Conservation (phyloP, 2,329 filamentous ascomycete genomes). For the Colletotrichum trifolii region DNA sequence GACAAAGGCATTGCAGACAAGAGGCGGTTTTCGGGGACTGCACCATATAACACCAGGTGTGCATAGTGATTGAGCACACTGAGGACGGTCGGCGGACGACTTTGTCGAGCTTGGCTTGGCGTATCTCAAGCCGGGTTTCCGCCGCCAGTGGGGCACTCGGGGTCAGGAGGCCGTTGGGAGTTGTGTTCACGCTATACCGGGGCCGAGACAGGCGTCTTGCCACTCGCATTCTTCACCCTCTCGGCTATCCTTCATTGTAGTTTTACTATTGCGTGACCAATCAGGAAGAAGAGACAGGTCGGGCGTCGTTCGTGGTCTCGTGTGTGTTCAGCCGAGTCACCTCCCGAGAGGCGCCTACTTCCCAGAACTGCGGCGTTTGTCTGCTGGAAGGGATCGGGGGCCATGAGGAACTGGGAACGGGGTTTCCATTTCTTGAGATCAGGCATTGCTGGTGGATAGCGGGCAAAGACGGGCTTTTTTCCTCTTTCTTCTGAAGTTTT, state of each 20-base stretch:
- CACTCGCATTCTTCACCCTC: slow-evolving; percentile 17
- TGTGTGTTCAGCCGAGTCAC: no score
- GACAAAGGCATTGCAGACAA: slow-evolving; percentile 17
- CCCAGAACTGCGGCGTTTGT: no score
- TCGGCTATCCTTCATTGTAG: slow-evolving; percentile 30
- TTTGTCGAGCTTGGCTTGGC: slow-evolving; percentile 1
- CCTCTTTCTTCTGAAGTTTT: slow-evolving; percentile 1
- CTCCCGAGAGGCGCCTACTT: no score
- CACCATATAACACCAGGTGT: slow-evolving; percentile 11
- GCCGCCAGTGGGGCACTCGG: slow-evolving; percentile 16
- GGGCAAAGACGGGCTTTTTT: slow-evolving; percentile 8
- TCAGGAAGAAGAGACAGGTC: background rate
- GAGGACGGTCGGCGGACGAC: background rate
- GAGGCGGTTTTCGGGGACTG: slow-evolving; percentile 5
- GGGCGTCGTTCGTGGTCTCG: no score
- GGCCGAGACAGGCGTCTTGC: slow-evolving; percentile 2
- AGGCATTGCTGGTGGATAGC: slow-evolving; percentile 5
- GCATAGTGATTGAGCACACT: slow-evolving; percentile 8
- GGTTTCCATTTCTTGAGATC: slow-evolving; percentile 8
- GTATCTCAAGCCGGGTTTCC: slow-evolving; percentile 17
- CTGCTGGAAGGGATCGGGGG: no score
- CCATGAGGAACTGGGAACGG: background rate
- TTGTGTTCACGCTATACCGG: slow-evolving; percentile 18
- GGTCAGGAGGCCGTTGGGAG: slow-evolving; percentile 25
- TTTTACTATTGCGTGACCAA: slow-evolving; percentile 21